Base-by-base conservation (phyloP, 305 asterid genomes). In the Striga hermonthica region DNA sequence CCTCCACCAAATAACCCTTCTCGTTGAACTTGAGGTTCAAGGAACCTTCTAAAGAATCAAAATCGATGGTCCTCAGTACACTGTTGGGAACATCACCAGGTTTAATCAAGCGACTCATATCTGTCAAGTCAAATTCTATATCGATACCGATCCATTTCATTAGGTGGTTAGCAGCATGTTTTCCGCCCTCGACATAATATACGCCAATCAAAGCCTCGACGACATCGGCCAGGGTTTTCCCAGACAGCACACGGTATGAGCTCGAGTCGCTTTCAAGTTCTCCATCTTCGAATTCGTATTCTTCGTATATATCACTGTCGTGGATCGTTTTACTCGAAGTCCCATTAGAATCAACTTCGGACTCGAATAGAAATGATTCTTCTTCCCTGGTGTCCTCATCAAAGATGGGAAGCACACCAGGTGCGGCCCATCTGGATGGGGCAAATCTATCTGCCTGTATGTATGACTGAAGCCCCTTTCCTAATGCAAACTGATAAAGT, bases 351-450 rank as follows among this genome's bases (percentile, higher is more conserved):
- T 56, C 71, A 12, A 57, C 64, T 67, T 77, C 91, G 61, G 60
- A 67, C 71, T 83, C 87, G 74, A 88, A 84, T 38, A 86, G 63
- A 5, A 86, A 73, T 22, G 79, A 77, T 45, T 81, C 89, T 9
- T 74, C 82, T 47, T 90, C 96, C 80, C 81, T 83, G 41, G 69
- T 77, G 60, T 94, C 99, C 83, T 94, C 99, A 58, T 94, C 99
- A 62, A 83, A 94, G 68, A 90, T 96, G 50, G 99, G 99, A 64
- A 80, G 90, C 61, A 94, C 99, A 36, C 98, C 98, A 22, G 99
- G 99, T 41, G 98, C 95, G 57, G 98, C 95, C 99, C 99, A 94
- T 81, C 99, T 85, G 65, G 96, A 86, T 59, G 97, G 97, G 78
- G 99, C 87, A 79, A 94, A 94, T 74, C 99, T 85, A 76, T 94